A percentile compares a stretch with the other conserved stretches of the same genome.
Conservation (phyloP, 225 moss, liverwort and hornwort species). For the Anthoceros angustus region DNA sequence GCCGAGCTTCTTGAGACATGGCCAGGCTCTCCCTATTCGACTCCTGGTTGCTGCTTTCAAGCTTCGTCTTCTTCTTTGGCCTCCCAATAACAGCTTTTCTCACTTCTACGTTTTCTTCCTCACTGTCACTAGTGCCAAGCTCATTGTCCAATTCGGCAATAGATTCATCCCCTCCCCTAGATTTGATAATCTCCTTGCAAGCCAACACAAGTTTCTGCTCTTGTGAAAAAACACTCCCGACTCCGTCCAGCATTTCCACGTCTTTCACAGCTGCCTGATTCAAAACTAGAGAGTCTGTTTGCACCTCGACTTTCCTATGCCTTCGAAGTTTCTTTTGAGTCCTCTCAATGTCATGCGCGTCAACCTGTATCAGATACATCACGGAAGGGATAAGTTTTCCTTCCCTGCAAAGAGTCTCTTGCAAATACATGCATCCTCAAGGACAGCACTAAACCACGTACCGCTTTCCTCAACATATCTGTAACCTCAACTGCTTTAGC, state of each 20-base stretch:
- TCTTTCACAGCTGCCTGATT: neutral
- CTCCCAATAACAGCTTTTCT: neutral
- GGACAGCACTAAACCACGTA: conserved; percentile 10
- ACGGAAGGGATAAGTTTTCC: too few relatives aligned
- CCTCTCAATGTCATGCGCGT: neutral
- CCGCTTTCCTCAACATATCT: conserved; percentile 47
- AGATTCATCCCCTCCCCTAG: neutral
- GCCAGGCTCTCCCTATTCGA: neutral
- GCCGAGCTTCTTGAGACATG: neutral
- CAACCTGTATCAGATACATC: neutral
- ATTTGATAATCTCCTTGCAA: neutral
- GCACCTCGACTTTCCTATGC: neutral
- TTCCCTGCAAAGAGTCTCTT: too few relatives aligned
- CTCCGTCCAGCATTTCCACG: neutral
- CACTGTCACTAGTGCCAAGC: neutral
- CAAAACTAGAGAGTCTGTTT: neutral
- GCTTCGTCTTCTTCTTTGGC: conserved; percentile 2
- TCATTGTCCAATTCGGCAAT: neutral
- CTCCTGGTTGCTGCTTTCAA: neutral
- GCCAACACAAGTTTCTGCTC: neutral
- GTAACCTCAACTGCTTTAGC: conserved; percentile 55
- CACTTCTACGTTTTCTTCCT: neutral
- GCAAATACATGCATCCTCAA: neutral
- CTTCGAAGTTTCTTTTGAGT: neutral
- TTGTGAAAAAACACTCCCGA: neutral